Evolutionary conservation across 148 eudicot species (phyloP), one percentile per base, ranked within the genome.

Genomic region (Rhododendron ovatum): DNA sequence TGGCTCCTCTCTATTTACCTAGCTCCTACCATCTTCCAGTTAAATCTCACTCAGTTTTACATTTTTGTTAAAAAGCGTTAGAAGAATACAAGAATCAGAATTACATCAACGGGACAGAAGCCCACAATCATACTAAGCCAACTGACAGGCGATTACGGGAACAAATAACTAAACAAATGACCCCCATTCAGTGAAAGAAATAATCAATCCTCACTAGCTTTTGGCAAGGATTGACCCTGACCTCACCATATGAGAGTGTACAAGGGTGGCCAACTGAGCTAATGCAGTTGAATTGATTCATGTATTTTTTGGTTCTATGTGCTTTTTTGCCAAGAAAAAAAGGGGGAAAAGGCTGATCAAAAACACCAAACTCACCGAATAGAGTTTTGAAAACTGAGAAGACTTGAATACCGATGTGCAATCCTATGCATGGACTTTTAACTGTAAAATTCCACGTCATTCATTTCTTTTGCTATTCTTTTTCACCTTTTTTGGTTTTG

Each of bases 401-500:
- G 50, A 80, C n/a, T 26, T 1, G 26, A 47, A 48, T 26, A 55
- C 61, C 59, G n/a, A 20, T 4, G n/a, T 81, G 45, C 15, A 3
- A 43, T 26, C 57, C 20, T 77, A 33, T 80, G 82, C 39, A 15
- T 2, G 30, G 43, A 15, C 57, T 47, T 13, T 28, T 53, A 17
- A 83, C 59, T 3, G 3, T 67, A 67, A 48, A 11, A 13, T 75
- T 33, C 35, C 53, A 24, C 50, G 37, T 37, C 11, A 84, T 13
- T 75, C 3, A 43, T 75, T 76, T 33, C 35, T 86, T 33, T 78
- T 86, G 83, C 75, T 35, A 24, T 77, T 80, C 82, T 14, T 30
- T 47, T 37, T 22, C 81, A 74, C 45, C 9, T 59, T 78, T 55
- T 39, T 24, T 4, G 15, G 39, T 55, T 33, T 45, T 14, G 82